Conservation (phyloP, 148 eudicot species). For the Rhododendron henanense region DNA sequence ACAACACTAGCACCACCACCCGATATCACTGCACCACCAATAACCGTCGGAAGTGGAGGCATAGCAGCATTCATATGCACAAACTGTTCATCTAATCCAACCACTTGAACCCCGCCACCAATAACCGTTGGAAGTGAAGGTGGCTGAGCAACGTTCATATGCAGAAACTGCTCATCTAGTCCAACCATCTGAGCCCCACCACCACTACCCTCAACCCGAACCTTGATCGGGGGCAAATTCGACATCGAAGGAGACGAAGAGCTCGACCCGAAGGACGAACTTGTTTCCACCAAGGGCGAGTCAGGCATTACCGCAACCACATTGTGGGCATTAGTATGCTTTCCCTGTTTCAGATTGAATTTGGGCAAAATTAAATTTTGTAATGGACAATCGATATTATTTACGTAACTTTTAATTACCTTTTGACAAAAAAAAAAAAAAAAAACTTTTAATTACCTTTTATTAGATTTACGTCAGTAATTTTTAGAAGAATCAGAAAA, state of each 20-base stretch:
- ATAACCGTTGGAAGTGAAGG: slow-evolving; percentile 1
- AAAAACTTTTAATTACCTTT: not conserved
- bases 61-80: slow-evolving; percentile 1
- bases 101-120: slow-evolving; percentile 28
- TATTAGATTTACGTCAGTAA: not conserved
- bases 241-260: slow-evolving; percentile 66
- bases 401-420: not conserved
- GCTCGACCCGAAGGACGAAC: slow-evolving; percentile 60
- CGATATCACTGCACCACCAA: slow-evolving; percentile 9
- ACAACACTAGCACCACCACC: slow-evolving; percentile 4
- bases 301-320: slow-evolving; percentile 37
- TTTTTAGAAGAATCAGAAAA: not conserved
- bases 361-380: not conserved
- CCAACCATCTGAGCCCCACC: slow-evolving; percentile 33
- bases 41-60: slow-evolving; percentile 24
- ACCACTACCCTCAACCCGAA: slow-evolving; percentile 37
- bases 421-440: not conserved
- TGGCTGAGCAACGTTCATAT: slow-evolving; percentile 26
- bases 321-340: slow-evolving; percentile 20
- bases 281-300: slow-evolving; percentile 49
- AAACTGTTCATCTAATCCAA: slow-evolving; percentile 33
- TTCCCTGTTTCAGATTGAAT: not conserved
- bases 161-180: slow-evolving; percentile 48
- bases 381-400: not conserved
- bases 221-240: slow-evolving; percentile 55